A percentile compares a stretch with the other conserved stretches of the same genome.
Evolutionary conservation across 805 yeast species (phyloP).

Genomic region (Starmerella etchellsii): DNA sequence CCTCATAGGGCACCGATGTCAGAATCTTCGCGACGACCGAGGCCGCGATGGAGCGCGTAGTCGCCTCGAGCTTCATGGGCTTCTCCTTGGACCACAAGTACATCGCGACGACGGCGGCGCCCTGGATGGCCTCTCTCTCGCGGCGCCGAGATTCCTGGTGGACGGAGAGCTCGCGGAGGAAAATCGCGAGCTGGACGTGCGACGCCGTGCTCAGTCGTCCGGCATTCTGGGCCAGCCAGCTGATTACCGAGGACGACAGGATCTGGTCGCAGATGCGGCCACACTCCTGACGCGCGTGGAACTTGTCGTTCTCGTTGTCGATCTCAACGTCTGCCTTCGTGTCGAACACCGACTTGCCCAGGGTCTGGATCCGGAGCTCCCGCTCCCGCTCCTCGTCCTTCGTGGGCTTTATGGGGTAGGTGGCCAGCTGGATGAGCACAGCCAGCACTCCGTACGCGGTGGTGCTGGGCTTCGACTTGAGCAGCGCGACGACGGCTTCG

Average conservation of each 20-base stretch:
- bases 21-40: conserved; percentile 27
- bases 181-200: conserved; percentile 21
- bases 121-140: conserved; percentile 24
- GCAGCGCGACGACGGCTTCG: conserved; percentile 17
- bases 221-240: conserved; percentile 17
- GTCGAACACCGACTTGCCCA: conserved; percentile 11
- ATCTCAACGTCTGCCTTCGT: conserved; percentile 1
- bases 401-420: conserved; percentile 25
- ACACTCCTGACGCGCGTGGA: conserved; percentile 4
- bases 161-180: conserved; percentile 25
- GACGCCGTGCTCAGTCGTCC: conserved; percentile 20
- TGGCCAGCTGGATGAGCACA: conserved; percentile 24
- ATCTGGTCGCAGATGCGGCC: conserved; percentile 10
- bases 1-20: conserved; percentile 27
- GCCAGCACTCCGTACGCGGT: conserved; percentile 26
- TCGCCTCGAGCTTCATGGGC: conserved; percentile 16
- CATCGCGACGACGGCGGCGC: conserved; percentile 26
- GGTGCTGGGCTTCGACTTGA: conserved; percentile 12
- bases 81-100: conserved; percentile 22
- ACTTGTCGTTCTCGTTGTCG: conserved; percentile 1
- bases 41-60: conserved; percentile 14
- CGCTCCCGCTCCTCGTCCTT: conserved; percentile 18
- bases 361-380: conserved; percentile 8
- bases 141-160: conserved; percentile 22
- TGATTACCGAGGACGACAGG: conserved; percentile 18